Evolutionary conservation across 106 monocot genomes (phyloP).

Genomic region (Dendrobium catenatum): DNA sequence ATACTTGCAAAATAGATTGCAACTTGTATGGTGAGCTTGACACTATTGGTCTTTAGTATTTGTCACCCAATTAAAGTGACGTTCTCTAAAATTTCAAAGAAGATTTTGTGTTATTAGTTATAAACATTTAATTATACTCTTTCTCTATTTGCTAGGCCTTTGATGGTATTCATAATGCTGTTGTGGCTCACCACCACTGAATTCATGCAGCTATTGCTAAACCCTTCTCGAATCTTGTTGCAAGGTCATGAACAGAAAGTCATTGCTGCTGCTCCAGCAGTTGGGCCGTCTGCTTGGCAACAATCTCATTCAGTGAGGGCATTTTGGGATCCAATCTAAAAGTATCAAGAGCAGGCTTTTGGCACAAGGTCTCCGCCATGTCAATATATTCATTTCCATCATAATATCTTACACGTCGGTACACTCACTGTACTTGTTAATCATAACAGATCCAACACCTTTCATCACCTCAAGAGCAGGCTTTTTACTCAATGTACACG

Average conservation of each 20-base stretch:
- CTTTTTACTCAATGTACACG: too few species aligned
- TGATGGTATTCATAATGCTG: too few species aligned
- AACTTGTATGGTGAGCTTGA: too few species aligned
- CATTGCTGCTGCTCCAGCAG: slow-evolving; percentile 76
- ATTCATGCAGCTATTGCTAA: slow-evolving; percentile 29
- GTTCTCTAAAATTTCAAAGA: too few species aligned
- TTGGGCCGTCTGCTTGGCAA: slow-evolving; percentile 71
- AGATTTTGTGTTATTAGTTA: too few species aligned
- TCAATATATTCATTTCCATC: slow-evolving; percentile 99
- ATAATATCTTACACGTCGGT: slow-evolving; percentile 98
- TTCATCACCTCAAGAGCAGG: slow-evolving; percentile 54
- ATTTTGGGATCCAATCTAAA: slow-evolving; percentile 77
- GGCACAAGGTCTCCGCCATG: slow-evolving; percentile 94
- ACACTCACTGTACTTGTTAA: slow-evolving; percentile 99
- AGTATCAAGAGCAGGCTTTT: slow-evolving; percentile 89
- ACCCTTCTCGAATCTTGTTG: slow-evolving; percentile 83
- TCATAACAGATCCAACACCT: slow-evolving; percentile 98
- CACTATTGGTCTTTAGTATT: too few species aligned
- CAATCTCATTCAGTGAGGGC: slow-evolving; percentile 68
- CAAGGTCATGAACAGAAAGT: slow-evolving; percentile 85
- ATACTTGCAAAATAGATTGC: too few species aligned
- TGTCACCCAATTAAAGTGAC: too few species aligned
- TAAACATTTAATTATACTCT: too few species aligned
- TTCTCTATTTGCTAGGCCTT: too few species aligned
- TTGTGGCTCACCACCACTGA: too few species aligned